Conservation (phyloP, 2,329 filamentous ascomycete genomes). For the Colletotrichum sansevieriae region DNA sequence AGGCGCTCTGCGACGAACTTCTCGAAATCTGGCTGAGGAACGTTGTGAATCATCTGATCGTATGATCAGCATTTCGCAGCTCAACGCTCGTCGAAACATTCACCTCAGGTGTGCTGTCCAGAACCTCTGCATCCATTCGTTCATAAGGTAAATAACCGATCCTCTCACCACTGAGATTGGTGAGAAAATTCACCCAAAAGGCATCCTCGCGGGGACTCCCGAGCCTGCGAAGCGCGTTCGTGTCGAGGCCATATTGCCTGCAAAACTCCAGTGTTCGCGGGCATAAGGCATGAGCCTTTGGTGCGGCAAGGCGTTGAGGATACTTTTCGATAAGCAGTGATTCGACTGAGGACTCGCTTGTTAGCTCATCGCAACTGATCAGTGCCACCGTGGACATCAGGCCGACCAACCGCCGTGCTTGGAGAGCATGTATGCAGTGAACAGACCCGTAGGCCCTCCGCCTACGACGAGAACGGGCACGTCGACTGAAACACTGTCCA, state of each 20-base stretch:
- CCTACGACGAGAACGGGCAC: slow-evolving; percentile 53
- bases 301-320: slow-evolving; percentile 47
- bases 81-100: not conserved
- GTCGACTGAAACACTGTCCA: slow-evolving; percentile 34
- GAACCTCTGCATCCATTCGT: slow-evolving; percentile 36
- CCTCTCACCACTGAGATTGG: slow-evolving; percentile 35
- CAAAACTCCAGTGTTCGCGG: slow-evolving; percentile 41
- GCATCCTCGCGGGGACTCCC: slow-evolving; percentile 35
- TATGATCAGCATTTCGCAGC: not conserved
- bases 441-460: slow-evolving; percentile 52
- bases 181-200: slow-evolving; percentile 40
- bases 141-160: slow-evolving; percentile 38
- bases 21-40: slow-evolving; percentile 57
- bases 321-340: slow-evolving; percentile 51
- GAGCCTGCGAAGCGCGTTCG: slow-evolving; percentile 25
- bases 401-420: slow-evolving; percentile 36
- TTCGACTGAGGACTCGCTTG: slow-evolving; percentile 40
- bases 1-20: slow-evolving; percentile 46
- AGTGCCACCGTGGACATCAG: not conserved
- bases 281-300: slow-evolving; percentile 40
- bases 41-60: slow-evolving; percentile 56
- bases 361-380: slow-evolving; percentile 43
- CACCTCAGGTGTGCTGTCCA: slow-evolving; percentile 40
- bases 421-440: slow-evolving; percentile 50
- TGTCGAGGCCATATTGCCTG: slow-evolving; percentile 38